Percentiles rank a stretch among this genome's conserved stretches.
phyloP scores from a whole-genome alignment of 1,284 basidiomycete species.

The Phaffia rhodozyma region DNA sequence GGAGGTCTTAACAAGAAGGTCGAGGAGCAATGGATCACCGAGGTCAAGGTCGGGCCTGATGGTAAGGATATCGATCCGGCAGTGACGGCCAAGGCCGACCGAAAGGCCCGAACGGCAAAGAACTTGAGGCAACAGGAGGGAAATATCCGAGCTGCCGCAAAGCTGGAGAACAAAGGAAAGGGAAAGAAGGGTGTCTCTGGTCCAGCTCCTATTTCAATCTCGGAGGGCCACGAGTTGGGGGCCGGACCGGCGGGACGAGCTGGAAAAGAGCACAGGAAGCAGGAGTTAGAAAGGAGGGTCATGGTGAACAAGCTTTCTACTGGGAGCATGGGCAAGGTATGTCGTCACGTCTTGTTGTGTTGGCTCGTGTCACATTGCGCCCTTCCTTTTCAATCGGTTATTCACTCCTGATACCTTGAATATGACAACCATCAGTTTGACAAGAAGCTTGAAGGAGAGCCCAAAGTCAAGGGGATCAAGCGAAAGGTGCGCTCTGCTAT shows the following conservation, averaged over 20 bases:
- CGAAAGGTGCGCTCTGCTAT: slow-evolving; percentile 58
- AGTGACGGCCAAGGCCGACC: slow-evolving; percentile 57
- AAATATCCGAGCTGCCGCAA: slow-evolving; percentile 56
- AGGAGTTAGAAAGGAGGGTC: slow-evolving; percentile 63
- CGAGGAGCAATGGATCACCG: slow-evolving; percentile 86
- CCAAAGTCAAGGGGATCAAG: slow-evolving; percentile 75
- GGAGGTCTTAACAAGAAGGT: slow-evolving; percentile 78
- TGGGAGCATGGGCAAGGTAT: slow-evolving; percentile 65
- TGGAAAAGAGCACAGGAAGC: slow-evolving; percentile 48
- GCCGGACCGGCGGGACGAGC: slow-evolving; percentile 22
- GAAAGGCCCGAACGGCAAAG: slow-evolving; percentile 69
- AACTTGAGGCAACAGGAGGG: slow-evolving; percentile 70
- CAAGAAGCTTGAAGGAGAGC: slow-evolving; percentile 77
- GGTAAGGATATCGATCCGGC: slow-evolving; percentile 58
- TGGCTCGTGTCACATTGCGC: too few relatives aligned
- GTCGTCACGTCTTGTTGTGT: slow-evolving; percentile 19
- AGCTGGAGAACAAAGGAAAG: slow-evolving; percentile 3
- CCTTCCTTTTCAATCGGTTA: too few relatives aligned
- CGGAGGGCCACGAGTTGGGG: slow-evolving; percentile 1
- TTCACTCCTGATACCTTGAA: neutral
- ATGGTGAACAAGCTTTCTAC: slow-evolving; percentile 72
- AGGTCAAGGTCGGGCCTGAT: slow-evolving; percentile 70
- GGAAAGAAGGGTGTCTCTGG: neutral
- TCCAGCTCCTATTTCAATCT: slow-evolving; percentile 3
- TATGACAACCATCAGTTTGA: slow-evolving; percentile 50